These are phyloP conservation scores for Chalciporus pseudorubinellus DNA, from an alignment of 768 basidiomycete genomes.

Conservation along the genomic window DNA sequence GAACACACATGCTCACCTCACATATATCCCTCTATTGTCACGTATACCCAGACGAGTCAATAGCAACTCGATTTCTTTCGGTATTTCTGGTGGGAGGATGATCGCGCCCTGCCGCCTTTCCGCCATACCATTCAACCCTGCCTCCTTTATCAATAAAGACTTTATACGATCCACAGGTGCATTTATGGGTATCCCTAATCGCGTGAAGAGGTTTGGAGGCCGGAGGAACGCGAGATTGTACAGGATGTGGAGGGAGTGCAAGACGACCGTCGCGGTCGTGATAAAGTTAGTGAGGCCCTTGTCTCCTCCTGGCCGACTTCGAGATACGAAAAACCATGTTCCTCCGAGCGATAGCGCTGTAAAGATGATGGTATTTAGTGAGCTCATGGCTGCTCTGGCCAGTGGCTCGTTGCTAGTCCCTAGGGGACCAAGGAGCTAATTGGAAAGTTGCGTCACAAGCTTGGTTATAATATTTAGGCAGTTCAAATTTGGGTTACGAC, in stretches of 20 bases:
- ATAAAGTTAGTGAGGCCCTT: background rate
- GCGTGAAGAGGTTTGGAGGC: constrained; percentile 62
- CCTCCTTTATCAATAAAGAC: constrained; percentile 41
- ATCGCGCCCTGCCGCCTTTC: constrained; percentile 11
- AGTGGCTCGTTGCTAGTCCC: background rate
- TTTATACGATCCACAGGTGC: constrained; percentile 53
- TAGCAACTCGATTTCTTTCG: constrained; percentile 48
- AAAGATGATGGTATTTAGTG: constrained; percentile 5
- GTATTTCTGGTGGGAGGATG: constrained; percentile 32
- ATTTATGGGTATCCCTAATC: constrained; percentile 53
- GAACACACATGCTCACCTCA: too few species aligned
- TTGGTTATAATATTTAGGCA: too few species aligned
- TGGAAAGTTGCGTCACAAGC: background rate
- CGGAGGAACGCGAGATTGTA: constrained; percentile 24
- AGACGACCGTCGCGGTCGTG: constrained; percentile 9
- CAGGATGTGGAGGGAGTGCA: constrained; percentile 19
- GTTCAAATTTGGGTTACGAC: too few species aligned
- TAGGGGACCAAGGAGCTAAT: background rate
- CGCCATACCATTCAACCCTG: constrained; percentile 34
- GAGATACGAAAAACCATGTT: constrained; percentile 16
- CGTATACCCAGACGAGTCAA: constrained; percentile 54
- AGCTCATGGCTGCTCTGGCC: constrained; percentile 3
- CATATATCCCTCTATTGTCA: constrained; percentile 57
- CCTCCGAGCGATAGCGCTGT: constrained; percentile 19
- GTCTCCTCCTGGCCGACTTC: constrained; percentile 4